Evolutionary conservation across 345 rosid genomes (phyloP), one percentile per base, ranked within the genome.

Genomic region (Syzygium aromaticum): DNA sequence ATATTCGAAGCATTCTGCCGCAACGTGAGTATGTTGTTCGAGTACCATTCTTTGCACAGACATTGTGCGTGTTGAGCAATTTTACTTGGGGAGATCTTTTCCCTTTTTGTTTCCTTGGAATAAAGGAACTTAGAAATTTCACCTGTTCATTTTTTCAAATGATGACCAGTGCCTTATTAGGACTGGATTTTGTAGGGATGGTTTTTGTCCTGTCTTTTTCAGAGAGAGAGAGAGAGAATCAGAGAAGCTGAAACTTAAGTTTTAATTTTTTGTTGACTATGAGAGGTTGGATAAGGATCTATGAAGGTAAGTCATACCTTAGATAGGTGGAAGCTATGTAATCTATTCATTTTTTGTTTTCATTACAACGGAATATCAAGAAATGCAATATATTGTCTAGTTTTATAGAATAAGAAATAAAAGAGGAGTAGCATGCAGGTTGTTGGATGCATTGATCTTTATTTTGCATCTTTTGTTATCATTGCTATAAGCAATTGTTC

Each of bases 1-100:
- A 90, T 91, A 90, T 52, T 78, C 88, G 88, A 87, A 51, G 87
- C 95, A 88, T 86, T 93, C 94, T 86, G 97, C 94, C 19, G 95
- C 91, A 59, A 98, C 99, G 6, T 95, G 91, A 93, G 86, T 43
- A 25, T 86, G 86, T 52, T 27, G 52, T 52, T 78, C 89, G 88
- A 84, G 51, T 87, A 33, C 40, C 85, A 91, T 95, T 94, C 90
- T 93, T 95, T 94, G 97, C 95, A 90, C 92, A 90, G 87, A 86
- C 85, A 89, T 89, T 63, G 86, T 88, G 92, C 92, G 84, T 93
- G 94, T 93, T 52, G 88, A 88, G 89, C 91, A 92, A 91, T 94
- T 94, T 95, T 93, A 92, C 86, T 23, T 88, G 88, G 89, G 89
- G 57, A 91, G 87, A 16, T 86, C 25, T 56, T 87, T 84, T 61